A percentile compares a stretch with the other conserved stretches of the same genome.
phyloP scores from a whole-genome alignment of 2,329 filamentous ascomycete species.

The Aspergillus pseudonomiae region DNA sequence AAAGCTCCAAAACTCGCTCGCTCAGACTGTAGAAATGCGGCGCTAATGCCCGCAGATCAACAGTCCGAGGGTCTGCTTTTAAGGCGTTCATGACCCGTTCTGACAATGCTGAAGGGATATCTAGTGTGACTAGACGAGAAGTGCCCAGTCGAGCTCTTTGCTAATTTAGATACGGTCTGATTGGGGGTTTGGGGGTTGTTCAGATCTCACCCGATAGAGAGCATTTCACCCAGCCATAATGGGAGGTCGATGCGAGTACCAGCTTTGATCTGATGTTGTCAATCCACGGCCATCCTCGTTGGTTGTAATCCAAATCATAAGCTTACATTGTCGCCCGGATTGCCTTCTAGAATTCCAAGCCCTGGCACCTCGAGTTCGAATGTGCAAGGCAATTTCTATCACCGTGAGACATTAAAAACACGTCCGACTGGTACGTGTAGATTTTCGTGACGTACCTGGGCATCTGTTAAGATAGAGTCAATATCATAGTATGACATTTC shows the following conservation, averaged over 20 bases:
- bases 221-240: constrained; percentile 93
- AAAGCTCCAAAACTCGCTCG: constrained; percentile 83
- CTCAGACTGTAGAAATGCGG: constrained; percentile 87
- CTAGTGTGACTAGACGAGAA: constrained; percentile 72
- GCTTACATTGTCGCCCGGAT: constrained; percentile 62
- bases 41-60: constrained; percentile 80
- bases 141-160: constrained; percentile 47
- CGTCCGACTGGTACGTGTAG: neutral
- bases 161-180: constrained; percentile 1
- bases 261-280: constrained; percentile 65
- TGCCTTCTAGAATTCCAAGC: constrained; percentile 87
- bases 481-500: constrained; percentile 51
- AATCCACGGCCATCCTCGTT: neutral
- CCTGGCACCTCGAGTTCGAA: constrained; percentile 88
- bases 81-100: constrained; percentile 83
- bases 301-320: neutral
- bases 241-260: constrained; percentile 82
- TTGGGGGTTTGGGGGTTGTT: neutral
- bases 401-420: constrained; percentile 17
- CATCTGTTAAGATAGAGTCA: constrained; percentile 51
- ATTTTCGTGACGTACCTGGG: constrained; percentile 35
- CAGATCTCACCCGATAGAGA: constrained; percentile 55
- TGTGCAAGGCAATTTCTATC: constrained; percentile 89
- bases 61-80: constrained; percentile 83
- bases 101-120: constrained; percentile 76